phyloP scores from a whole-genome alignment of 2,329 filamentous ascomycete genomes.

The Capronia americana region DNA sequence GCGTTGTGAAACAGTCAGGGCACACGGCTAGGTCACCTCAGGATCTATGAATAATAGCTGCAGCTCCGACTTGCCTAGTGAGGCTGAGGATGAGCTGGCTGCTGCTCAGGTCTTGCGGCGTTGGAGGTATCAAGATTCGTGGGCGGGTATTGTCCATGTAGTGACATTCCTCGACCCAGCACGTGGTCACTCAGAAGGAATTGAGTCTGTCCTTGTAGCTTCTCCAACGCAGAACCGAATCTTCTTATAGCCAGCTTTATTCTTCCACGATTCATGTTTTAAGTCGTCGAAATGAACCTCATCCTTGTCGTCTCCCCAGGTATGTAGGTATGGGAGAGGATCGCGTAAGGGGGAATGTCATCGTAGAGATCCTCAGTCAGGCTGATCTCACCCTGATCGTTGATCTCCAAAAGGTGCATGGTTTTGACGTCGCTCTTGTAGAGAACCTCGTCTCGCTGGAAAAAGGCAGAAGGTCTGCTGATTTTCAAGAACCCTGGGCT shows the following conservation, averaged over 20 bases:
- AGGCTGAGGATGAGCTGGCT: too few species aligned
- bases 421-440: not conserved
- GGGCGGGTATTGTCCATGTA: too few species aligned
- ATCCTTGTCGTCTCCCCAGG: conserved; percentile 25
- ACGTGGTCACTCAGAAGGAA: conserved; percentile 40
- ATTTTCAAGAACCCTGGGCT: not conserved
- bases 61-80: too few species aligned
- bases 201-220: conserved; percentile 13
- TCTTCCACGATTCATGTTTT: not conserved
- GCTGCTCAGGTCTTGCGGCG: too few species aligned
- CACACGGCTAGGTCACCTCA: too few species aligned
- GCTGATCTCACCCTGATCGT: not conserved
- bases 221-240: conserved; percentile 6
- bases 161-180: too few species aligned
- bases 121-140: too few species aligned
- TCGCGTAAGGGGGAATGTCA: conserved; percentile 26
- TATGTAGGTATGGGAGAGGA: conserved; percentile 36
- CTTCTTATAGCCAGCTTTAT: conserved; percentile 2
- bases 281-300: conserved; percentile 31
- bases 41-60: too few species aligned
- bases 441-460: not conserved
- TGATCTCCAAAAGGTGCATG: not conserved
- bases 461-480: not conserved
- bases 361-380: conserved; percentile 8
- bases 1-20: too few species aligned